A percentile compares a stretch with the other conserved stretches of the same genome.
phyloP scores from a whole-genome alignment of 441 rosid genomes.

The Melastoma candidum region DNA sequence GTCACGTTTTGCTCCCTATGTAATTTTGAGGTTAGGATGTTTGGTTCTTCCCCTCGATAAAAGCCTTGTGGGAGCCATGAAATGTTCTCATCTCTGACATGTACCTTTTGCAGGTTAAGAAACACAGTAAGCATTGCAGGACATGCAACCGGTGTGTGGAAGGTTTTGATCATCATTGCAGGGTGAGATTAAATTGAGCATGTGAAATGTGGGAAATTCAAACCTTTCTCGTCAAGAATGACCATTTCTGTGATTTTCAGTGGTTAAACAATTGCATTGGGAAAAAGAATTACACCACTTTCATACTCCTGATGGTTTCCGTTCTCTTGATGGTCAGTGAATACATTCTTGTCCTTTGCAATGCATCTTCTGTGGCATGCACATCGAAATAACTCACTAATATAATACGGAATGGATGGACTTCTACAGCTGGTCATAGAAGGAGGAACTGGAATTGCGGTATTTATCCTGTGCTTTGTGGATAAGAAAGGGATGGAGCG shows the following conservation, averaged over 20 bases:
- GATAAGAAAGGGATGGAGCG: slow-evolving; percentile 72
- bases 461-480: slow-evolving; percentile 81
- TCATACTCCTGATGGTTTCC: slow-evolving; percentile 71
- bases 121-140: slow-evolving; percentile 92
- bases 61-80: neutral
- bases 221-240: neutral
- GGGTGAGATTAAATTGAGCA: slow-evolving; percentile 32
- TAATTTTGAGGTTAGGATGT: slow-evolving; percentile 54
- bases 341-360: too few relatives aligned
- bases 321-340: slow-evolving; percentile 75
- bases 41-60: neutral
- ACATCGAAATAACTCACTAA: too few relatives aligned
- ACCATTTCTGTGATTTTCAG: slow-evolving; percentile 29
- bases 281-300: slow-evolving; percentile 78
- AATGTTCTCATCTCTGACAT: neutral
- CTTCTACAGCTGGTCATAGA: slow-evolving; percentile 59
- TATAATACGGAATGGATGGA: too few relatives aligned
- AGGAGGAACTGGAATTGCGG: slow-evolving; percentile 85
- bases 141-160: slow-evolving; percentile 92
- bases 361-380: too few relatives aligned
- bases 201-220: neutral
- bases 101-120: slow-evolving; percentile 56
- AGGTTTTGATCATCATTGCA: slow-evolving; percentile 98
- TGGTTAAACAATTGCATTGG: slow-evolving; percentile 97
- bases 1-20: slow-evolving; percentile 78